phyloP scores from a whole-genome alignment of 805 yeast genomes.

The Cyberlindnera samutprakarnensis region DNA sequence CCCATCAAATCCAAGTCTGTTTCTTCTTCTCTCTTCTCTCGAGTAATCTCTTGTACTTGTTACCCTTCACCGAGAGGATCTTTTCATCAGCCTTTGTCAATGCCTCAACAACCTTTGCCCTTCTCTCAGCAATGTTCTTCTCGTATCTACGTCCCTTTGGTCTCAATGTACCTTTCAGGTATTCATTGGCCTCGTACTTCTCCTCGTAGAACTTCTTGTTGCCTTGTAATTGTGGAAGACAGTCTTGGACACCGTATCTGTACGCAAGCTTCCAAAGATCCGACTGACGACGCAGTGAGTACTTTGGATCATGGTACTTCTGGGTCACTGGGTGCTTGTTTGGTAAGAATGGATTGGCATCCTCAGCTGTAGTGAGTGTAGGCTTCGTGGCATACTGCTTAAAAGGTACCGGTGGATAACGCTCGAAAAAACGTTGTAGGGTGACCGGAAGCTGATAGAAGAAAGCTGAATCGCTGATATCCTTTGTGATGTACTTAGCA shows the following conservation, averaged over 20 bases:
- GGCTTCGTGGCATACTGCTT: constrained; percentile 58
- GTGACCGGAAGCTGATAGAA: constrained; percentile 60
- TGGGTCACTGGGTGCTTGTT: constrained; percentile 79
- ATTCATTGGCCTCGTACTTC: constrained; percentile 59
- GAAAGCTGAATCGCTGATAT: constrained; percentile 31
- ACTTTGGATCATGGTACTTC: constrained; percentile 68
- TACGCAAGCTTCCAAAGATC: constrained; percentile 78
- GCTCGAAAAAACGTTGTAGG: constrained; percentile 67
- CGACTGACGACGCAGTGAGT: constrained; percentile 74
- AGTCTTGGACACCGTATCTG: constrained; percentile 69
- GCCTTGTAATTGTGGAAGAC: constrained; percentile 50
- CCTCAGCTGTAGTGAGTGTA: constrained; percentile 54
- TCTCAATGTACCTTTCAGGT: constrained; percentile 66
- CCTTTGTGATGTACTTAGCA: constrained; percentile 10
- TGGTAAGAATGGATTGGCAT: constrained; percentile 82
- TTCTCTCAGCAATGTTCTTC: constrained; percentile 51
- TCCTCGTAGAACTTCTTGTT: constrained; percentile 69
- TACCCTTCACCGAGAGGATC: constrained; percentile 41
- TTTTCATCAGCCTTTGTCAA: constrained; percentile 58
- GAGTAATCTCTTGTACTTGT: constrained; percentile 19
- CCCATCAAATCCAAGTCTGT: constrained; percentile 19
- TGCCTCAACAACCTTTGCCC: constrained; percentile 57
- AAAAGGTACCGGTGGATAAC: constrained; percentile 82
- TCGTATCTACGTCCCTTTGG: constrained; percentile 84
- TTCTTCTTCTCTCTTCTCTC: constrained; percentile 18